Evolutionary conservation across 495 filamentous ascomycete species (phyloP), one percentile per base, ranked within the genome.

Genomic region (Elaphomyces granulatus): DNA sequence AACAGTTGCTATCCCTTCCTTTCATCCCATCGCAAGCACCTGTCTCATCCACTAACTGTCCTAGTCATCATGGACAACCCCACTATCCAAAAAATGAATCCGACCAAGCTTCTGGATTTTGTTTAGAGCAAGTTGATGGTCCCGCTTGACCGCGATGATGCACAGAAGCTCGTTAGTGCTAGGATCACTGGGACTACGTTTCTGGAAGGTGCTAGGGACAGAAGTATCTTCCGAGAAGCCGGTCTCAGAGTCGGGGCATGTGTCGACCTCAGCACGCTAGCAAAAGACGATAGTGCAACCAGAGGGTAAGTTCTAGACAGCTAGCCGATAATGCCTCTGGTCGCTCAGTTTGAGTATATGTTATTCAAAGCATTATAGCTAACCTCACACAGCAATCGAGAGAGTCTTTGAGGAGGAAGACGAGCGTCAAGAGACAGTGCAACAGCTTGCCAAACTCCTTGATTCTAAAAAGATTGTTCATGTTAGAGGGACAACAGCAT

Each of bases 401-500:
- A n/a, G n/a, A n/a, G n/a, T n/a, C n/a, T n/a, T n/a, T n/a, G n/a
- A n/a, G n/a, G n/a, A n/a, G n/a, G n/a, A n/a, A n/a, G n/a, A n/a
- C n/a, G n/a, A n/a, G n/a, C n/a, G n/a, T n/a, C n/a, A n/a, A n/a
- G n/a, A n/a, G n/a, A n/a, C n/a, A n/a, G n/a, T n/a, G n/a, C n/a
- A n/a, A n/a, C n/a, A n/a, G n/a, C n/a, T n/a, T n/a, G n/a, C n/a
- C n/a, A n/a, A n/a, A n/a, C n/a, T n/a, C n/a, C n/a, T n/a, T n/a
- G n/a, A n/a, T n/a, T n/a, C 38, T 2, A 3, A 40, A 17, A 12
- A 19, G 1, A 34, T 44, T 28, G 18, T 44, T 36, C 36, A 44
- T 20, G 42, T 44, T 15, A 34, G 42, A 3, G 42, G 42, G 2
- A 44, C 42, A 8, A 34, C 42, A 12, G 34, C 35, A 33, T 38